A percentile compares a stretch with the other conserved stretches of the same genome.
phyloP scores from a whole-genome alignment of 768 basidiomycete genomes.

The Lentinus tigrinus region DNA sequence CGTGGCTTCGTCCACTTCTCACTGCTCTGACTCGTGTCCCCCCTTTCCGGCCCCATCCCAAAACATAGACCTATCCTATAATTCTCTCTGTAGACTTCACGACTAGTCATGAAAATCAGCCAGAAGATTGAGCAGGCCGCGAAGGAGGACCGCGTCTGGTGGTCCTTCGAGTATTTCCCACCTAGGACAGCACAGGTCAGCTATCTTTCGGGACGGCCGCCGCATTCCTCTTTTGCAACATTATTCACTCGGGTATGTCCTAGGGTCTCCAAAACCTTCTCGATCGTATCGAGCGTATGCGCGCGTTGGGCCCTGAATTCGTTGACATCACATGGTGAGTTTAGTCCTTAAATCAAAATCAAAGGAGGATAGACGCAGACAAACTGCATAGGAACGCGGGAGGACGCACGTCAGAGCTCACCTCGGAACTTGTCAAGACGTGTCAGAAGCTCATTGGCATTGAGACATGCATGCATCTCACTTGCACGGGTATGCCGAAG shows the following conservation, averaged over 20 bases:
- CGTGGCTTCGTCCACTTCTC: conserved; percentile 1
- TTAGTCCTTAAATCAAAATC: conserved; percentile 4
- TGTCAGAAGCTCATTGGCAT: conserved; percentile 92
- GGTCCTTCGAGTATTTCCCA: conserved; percentile 99
- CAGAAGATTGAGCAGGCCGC: conserved; percentile 87
- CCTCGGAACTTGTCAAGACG: conserved; percentile 90
- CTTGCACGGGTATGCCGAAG: conserved; percentile 98
- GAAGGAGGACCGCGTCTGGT: conserved; percentile 88
- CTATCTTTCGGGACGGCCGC: neutral
- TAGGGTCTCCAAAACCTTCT: conserved; percentile 94
- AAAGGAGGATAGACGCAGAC: neutral
- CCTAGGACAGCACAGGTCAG: conserved; percentile 89
- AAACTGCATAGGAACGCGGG: conserved; percentile 79
- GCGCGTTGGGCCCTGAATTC: conserved; percentile 92
- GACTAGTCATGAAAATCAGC: conserved; percentile 81
- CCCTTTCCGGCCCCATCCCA: neutral
- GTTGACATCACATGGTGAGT: conserved; percentile 91
- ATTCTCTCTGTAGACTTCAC: conserved; percentile 14
- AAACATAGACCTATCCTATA: conserved; percentile 11
- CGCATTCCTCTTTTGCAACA: conserved; percentile 5
- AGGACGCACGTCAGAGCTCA: conserved; percentile 91
- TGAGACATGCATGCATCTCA: conserved; percentile 98
- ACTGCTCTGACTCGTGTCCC: conserved; percentile 9
- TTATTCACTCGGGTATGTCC: neutral
- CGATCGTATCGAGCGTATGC: conserved; percentile 99